Base-by-base conservation (phyloP, 768 basidiomycete species). In the Royoungia palumana region DNA sequence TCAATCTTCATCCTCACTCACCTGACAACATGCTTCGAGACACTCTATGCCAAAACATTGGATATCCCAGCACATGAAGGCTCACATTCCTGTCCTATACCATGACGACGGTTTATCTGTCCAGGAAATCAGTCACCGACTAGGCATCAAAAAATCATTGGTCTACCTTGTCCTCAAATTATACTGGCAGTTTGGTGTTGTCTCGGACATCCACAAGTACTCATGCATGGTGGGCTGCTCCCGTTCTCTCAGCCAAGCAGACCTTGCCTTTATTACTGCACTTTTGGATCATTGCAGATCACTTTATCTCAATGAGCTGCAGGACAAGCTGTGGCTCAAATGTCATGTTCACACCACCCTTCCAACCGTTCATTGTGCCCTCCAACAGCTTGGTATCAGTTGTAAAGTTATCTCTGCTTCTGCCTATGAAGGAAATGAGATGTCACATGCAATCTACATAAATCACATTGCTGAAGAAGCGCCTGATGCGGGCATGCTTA, bases 401-500 rank as follows among this genome's bases (percentile, higher is more conserved):
- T n/a, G 9, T 17, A 53, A 54, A 7, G 1, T 13, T 4, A 28
- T 51, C 22, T 53, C 57, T n/a, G n/a, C 19, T 8, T 1, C 1
- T 27, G 24, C 24, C 63, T 16, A 21, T 22, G 0, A 52, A 64
- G 45, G 32, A n/a, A 58, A 64, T 51, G 52, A 27, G 16, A 17
- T 24, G 11, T 2, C 17, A 25, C 17, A 42, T 22, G 52, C 50
- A 3, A 16, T 46, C 16, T 55, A 46, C 27, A 55, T 51, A 46
- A 55, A 55, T 9, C 7, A n/a, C n/a, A 51, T 55, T 36, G 46
- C 35, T 2, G 35, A 46, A 2, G 41, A 49, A 44, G 57, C 6
- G 63, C 51, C 52, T 17, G 44, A 55, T 35, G 25, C 60, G 7
- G 46, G 59, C 20, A 58, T 56, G 54, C 50, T 62, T 11, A 32